These are phyloP conservation scores for Fusarium piperis DNA, from an alignment of 2,329 filamentous ascomycete species.

Conservation along the genomic window DNA sequence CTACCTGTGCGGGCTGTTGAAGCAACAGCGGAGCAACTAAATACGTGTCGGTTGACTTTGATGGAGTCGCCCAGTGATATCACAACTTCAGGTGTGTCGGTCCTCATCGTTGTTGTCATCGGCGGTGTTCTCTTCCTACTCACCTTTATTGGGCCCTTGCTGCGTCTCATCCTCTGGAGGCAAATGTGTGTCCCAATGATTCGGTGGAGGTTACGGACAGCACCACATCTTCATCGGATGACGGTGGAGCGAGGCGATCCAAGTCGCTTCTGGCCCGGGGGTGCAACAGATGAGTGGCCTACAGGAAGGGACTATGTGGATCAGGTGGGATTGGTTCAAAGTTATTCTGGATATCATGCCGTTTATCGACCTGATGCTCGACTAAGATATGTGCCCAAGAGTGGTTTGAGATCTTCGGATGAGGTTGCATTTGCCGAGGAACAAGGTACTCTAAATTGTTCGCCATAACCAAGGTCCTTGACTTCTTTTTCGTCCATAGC, in stretches of 20 bases:
- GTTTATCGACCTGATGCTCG: background rate
- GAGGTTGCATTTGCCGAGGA: background rate
- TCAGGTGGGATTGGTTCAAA: background rate
- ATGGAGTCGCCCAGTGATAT: background rate
- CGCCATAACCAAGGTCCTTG: background rate
- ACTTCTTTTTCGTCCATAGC: background rate
- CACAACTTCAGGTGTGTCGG: background rate
- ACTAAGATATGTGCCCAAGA: background rate
- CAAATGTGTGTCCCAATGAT: background rate
- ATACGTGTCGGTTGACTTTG: background rate
- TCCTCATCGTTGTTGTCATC: background rate
- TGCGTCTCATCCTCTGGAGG: background rate
- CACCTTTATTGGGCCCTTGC: background rate
- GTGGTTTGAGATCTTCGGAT: background rate
- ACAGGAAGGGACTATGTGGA: background rate
- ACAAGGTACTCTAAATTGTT: background rate
- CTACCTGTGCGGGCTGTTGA: background rate
- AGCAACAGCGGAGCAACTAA: background rate
- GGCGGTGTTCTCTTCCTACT: background rate
- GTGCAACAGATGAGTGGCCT: background rate
- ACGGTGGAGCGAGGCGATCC: background rate
- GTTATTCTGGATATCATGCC: background rate
- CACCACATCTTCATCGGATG: background rate
- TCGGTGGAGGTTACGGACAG: background rate
- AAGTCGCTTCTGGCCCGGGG: background rate